Conservation (phyloP, 1,139 yeast species). For the Sugiyamaella xylanicola region DNA sequence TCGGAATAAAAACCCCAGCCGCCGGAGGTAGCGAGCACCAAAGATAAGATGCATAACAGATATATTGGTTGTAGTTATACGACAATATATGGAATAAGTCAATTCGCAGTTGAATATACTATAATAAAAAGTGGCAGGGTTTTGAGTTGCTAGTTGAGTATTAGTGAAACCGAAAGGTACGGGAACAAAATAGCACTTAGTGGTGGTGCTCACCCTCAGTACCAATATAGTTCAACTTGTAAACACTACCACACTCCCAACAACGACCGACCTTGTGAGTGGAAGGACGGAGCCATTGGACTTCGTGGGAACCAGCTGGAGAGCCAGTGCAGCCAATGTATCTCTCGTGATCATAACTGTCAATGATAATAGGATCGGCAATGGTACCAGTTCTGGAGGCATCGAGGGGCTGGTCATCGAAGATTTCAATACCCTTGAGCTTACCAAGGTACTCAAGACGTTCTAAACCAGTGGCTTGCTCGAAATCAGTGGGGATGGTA, state of each 20-base stretch:
- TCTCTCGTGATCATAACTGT: conserved; percentile 90
- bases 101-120: conserved; percentile 7
- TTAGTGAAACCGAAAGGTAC: background rate
- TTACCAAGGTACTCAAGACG: conserved; percentile 94
- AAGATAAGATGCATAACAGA: background rate
- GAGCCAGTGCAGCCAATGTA: conserved; percentile 98
- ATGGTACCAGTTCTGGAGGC: conserved; percentile 88
- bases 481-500: conserved; percentile 87
- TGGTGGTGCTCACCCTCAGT: conserved; percentile 55
- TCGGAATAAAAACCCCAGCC: background rate
- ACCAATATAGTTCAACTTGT: conserved; percentile 86
- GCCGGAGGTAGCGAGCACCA: background rate
- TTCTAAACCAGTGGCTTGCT: conserved; percentile 98
- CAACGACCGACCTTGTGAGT: conserved; percentile 86
- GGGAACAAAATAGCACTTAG: conserved; percentile 16
- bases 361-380: conserved; percentile 82
- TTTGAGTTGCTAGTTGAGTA: background rate
- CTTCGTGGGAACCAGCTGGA: conserved; percentile 88
- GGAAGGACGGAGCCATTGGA: conserved; percentile 93
- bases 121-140: conserved; percentile 9
- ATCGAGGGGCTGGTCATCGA: conserved; percentile 88
- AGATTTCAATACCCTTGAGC: conserved; percentile 92
- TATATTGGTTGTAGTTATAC: background rate
- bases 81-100: conserved; percentile 1
- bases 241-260: conserved; percentile 98